Evolutionary conservation across 2,329 filamentous ascomycete species (phyloP), one percentile per base, ranked within the genome.

Genomic region (Microdochium paspali): DNA sequence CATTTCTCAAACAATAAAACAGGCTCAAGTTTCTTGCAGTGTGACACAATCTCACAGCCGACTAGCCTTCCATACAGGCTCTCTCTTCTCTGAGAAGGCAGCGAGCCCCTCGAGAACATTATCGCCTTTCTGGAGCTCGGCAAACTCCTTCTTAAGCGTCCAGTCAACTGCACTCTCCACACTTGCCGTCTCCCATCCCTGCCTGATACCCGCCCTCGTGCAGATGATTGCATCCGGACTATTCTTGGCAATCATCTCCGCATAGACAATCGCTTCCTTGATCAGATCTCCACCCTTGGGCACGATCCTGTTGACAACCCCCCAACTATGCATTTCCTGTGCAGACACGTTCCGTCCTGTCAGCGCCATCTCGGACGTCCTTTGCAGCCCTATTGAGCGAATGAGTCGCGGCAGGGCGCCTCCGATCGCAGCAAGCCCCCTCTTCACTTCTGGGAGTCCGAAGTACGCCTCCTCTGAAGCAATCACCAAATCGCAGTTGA

Each of bases 401-500:
- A 64, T 63, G 2, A 54, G 54, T 68, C 79, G 70, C 10, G 78
- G 76, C 2, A 82, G 60, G 5, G 71, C 77, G 24, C 79, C 79
- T 0, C 76, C 77, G 1, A 78, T 66, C 4, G 79, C 75, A 2
- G 73, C 73, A 3, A 82, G 75, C 2, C 79, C 79, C 24, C 77
- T 69, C 30, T 74, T 71, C 7, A 77, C 74, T 58, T 82, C 79
- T 0, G 79, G 78, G 0, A 82, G 64, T 3, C 71, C 66, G 51
- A 83, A 80, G 3, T 66, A 69, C 0, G 77, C 77, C 24, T 63
- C 67, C 0, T 67, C 61, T 0, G 73, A 68, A 3, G 77, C 76
- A 24, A 82, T 63, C n/a, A 80, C 71, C 42, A 83, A 66, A 59
- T 84, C 80, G 52, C 68, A 70, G 56, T 80, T 66, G n/a, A 66